Evolutionary conservation across 1,139 yeast genomes (phyloP).

Genomic region (Oligophagozyma castellii): DNA sequence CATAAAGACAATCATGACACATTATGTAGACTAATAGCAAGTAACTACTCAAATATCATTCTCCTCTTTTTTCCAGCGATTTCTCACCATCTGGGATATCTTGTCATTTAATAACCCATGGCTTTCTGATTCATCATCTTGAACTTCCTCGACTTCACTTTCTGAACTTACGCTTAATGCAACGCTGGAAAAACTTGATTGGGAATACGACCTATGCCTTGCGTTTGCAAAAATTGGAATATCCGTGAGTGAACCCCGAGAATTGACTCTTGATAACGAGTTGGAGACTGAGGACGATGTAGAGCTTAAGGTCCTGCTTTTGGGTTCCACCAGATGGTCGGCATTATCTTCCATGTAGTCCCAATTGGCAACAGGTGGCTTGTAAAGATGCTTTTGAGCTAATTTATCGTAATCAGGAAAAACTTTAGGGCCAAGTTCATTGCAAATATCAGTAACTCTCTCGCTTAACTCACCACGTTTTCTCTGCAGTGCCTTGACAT

Average conservation of each 20-base stretch:
- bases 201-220: constrained; percentile 3
- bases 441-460: constrained; percentile 39
- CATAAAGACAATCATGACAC: too few relatives aligned
- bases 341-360: constrained; percentile 7
- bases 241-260: constrained; percentile 27
- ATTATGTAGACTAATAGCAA: too few relatives aligned
- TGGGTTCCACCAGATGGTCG: constrained; percentile 9
- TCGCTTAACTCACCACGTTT: constrained; percentile 25
- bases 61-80: not conserved
- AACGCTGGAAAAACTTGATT: not conserved
- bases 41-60: too few relatives aligned
- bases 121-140: not conserved
- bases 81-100: not conserved
- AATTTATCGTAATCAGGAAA: constrained; percentile 40
- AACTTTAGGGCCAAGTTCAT: constrained; percentile 50
- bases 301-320: constrained; percentile 21
- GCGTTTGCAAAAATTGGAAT: constrained; percentile 27
- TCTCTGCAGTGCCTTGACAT: constrained; percentile 31
- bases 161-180: constrained; percentile 3
- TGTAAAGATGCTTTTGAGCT: constrained; percentile 4
- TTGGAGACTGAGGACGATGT: constrained; percentile 20
- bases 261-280: constrained; percentile 27
- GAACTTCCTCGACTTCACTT: constrained; percentile 4
- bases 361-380: constrained; percentile 5
- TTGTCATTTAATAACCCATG: not conserved